phyloP scores from a whole-genome alignment of 805 yeast species.

The Barnettozyma wickerhamii region DNA sequence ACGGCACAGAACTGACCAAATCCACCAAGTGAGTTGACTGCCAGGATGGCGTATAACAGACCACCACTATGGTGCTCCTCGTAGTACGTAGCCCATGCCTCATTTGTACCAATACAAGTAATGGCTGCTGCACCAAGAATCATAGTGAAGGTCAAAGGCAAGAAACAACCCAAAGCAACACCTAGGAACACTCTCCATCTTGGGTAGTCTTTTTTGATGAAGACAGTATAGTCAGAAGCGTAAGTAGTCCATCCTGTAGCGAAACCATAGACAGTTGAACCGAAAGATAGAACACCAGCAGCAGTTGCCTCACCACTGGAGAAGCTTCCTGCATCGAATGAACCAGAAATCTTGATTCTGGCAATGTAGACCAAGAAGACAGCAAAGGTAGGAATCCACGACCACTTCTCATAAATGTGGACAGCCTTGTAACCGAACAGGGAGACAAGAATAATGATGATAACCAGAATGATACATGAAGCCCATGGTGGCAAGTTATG shows the following conservation, averaged over 20 bases:
- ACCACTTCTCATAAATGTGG: slow-evolving; percentile 77
- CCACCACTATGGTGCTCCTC: slow-evolving; percentile 69
- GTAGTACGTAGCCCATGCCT: slow-evolving; percentile 47
- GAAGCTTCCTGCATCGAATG: slow-evolving; percentile 52
- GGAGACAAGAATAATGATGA: slow-evolving; percentile 66
- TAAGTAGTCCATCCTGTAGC: slow-evolving; percentile 95
- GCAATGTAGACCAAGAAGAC: slow-evolving; percentile 77
- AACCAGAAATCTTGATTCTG: slow-evolving; percentile 62
- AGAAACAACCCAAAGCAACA: slow-evolving; percentile 56
- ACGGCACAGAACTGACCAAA: slow-evolving; percentile 91
- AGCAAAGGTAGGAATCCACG: slow-evolving; percentile 80
- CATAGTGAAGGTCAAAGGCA: slow-evolving; percentile 71
- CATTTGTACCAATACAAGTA: slow-evolving; percentile 52
- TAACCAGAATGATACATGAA: slow-evolving; percentile 70
- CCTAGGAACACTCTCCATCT: slow-evolving; percentile 56
- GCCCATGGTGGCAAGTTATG: slow-evolving; percentile 81
- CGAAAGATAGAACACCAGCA: slow-evolving; percentile 73
- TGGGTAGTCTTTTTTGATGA: slow-evolving; percentile 67
- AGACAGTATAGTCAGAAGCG: slow-evolving; percentile 89
- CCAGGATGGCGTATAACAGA: slow-evolving; percentile 71
- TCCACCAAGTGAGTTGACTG: slow-evolving; percentile 75
- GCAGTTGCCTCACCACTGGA: slow-evolving; percentile 62
- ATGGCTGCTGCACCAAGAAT: slow-evolving; percentile 84
- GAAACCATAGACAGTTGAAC: slow-evolving; percentile 79
- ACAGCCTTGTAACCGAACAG: slow-evolving; percentile 82